Conservation (phyloP, 805 yeast species). For the Metschnikowia anglica region DNA sequence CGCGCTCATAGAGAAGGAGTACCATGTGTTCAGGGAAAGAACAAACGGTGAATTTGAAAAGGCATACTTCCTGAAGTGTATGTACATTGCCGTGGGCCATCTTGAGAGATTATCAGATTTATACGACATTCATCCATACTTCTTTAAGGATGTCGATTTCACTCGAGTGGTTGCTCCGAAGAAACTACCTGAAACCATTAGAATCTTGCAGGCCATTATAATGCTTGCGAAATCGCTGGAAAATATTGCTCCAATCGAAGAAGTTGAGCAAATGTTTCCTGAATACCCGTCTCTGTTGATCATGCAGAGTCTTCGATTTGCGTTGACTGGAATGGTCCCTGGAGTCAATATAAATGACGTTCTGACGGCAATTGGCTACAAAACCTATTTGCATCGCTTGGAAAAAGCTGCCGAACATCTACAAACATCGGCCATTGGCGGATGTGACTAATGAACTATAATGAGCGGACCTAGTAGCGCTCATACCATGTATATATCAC, state of each 20-base stretch:
- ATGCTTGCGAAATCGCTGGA: slow-evolving; percentile 12
- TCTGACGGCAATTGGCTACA: slow-evolving; percentile 52
- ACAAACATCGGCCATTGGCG: neutral
- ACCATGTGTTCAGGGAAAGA: slow-evolving; percentile 20
- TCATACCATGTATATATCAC: neutral
- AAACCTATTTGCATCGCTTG: slow-evolving; percentile 12
- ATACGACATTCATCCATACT: slow-evolving; percentile 44
- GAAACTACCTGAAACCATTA: slow-evolving; percentile 7
- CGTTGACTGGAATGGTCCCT: slow-evolving; percentile 65
- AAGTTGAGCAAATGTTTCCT: slow-evolving; percentile 4
- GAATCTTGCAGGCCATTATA: slow-evolving; percentile 19
- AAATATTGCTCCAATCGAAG: slow-evolving; percentile 4
- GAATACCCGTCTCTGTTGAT: slow-evolving; percentile 6
- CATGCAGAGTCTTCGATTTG: slow-evolving; percentile 45
- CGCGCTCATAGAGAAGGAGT: slow-evolving; percentile 35
- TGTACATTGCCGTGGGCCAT: slow-evolving; percentile 48
- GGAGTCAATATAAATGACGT: slow-evolving; percentile 67
- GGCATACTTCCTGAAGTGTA: slow-evolving; percentile 38
- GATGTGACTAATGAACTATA: neutral
- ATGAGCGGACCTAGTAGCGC: too few species aligned
- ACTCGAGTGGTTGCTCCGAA: slow-evolving; percentile 18
- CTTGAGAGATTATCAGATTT: slow-evolving; percentile 58
- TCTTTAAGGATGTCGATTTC: slow-evolving; percentile 43
- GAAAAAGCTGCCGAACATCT: slow-evolving; percentile 14
- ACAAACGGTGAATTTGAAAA: slow-evolving; percentile 19